Percentiles rank a stretch among this genome's conserved stretches.
phyloP scores from a whole-genome alignment of 2,329 filamentous ascomycete species.

The Ilyonectria destructans region DNA sequence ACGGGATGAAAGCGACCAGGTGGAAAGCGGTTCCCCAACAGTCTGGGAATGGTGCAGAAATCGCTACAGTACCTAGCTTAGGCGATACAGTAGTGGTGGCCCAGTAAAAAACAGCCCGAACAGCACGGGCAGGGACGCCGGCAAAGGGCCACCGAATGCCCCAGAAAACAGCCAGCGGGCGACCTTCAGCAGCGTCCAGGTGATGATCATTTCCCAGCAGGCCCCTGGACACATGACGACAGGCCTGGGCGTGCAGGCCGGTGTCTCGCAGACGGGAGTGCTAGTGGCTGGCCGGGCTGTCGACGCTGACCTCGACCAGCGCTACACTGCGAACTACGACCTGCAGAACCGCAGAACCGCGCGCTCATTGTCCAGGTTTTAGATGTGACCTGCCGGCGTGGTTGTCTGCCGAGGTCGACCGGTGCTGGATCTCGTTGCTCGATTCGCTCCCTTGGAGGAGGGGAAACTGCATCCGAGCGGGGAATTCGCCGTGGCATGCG shows the following conservation, averaged over 20 bases:
- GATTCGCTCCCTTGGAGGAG: constrained; percentile 20
- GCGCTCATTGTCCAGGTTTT: constrained; percentile 41
- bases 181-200: constrained; percentile 9
- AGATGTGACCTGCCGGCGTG: constrained; percentile 34
- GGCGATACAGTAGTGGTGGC: constrained; percentile 11
- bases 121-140: neutral
- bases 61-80: neutral
- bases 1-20: neutral
- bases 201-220: constrained; percentile 31
- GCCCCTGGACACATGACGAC: constrained; percentile 44
- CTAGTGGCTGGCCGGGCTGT: constrained; percentile 41
- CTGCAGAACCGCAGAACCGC: constrained; percentile 5
- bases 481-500: constrained; percentile 13
- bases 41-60: constrained; percentile 17
- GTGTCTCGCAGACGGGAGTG: constrained; percentile 43
- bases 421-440: constrained; percentile 6
- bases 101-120: constrained; percentile 5
- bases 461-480: constrained; percentile 18
- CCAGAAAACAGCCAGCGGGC: constrained; percentile 4
- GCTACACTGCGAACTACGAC: constrained; percentile 24
- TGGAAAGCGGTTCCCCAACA: constrained; percentile 32
- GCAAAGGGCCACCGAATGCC: neutral
- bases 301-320: constrained; percentile 4
- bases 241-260: constrained; percentile 39
- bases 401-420: constrained; percentile 10